Conservation (phyloP, 2,329 filamentous ascomycete species). For the Huntiella moniliformis region DNA sequence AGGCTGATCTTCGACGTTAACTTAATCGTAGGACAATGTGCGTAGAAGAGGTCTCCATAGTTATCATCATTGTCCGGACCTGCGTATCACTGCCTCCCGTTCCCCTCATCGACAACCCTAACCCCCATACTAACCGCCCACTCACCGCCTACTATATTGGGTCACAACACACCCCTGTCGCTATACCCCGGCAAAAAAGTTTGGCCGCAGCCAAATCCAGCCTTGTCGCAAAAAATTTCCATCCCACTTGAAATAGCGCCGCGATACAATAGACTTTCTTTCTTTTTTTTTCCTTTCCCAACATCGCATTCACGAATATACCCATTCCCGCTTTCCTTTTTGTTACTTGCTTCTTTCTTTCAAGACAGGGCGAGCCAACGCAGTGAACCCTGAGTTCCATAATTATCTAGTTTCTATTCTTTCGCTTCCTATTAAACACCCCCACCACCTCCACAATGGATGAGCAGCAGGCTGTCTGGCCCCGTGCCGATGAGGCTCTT, state of each 20-base stretch:
- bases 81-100: not conserved
- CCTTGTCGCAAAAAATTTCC: constrained; percentile 10
- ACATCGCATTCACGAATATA: not conserved
- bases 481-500: constrained; percentile 52
- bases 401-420: constrained; percentile 14
- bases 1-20: not conserved
- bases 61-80: not conserved
- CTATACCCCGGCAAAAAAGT: constrained; percentile 9
- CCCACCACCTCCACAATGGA: constrained; percentile 8
- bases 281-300: constrained; percentile 7
- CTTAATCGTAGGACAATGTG: no score
- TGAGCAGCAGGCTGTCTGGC: constrained; percentile 35
- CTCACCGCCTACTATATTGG: constrained; percentile 5
- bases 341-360: constrained; percentile 13
- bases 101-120: not conserved
- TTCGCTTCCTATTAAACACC: not conserved
- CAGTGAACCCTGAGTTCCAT: constrained; percentile 36
- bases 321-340: constrained; percentile 12
- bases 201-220: constrained; percentile 13
- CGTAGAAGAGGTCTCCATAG: no score
- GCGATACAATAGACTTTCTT: constrained; percentile 1
- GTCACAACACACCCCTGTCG: no score
- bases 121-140: not conserved
- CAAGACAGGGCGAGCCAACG: constrained; percentile 37
- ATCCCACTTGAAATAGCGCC: not conserved